Base-by-base conservation (phyloP, 176 grass and related monocot genomes). In the Tuctoria greenei region DNA sequence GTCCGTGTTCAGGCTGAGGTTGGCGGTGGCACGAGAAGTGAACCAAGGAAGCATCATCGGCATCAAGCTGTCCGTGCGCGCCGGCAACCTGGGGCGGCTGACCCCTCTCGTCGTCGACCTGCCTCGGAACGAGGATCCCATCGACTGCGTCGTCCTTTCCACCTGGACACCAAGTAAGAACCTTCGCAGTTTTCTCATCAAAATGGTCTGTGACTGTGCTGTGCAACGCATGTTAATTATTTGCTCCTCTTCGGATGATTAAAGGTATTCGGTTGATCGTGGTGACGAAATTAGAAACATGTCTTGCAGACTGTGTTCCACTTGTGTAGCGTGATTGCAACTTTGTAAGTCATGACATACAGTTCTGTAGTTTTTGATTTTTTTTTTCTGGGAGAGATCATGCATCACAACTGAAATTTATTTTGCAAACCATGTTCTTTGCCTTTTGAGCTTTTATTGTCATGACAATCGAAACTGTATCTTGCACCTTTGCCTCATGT, bases 61-160 rank as follows among this genome's bases (percentile, higher is more conserved):
- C 58, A 4, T 52, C 68, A 72, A 6, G 35, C 14, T 83, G 43
- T 83, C 65, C 20, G 24, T 83, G 14, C 44, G 44, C 49, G 34
- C 73, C 5, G 81, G 81, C 24, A 7, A 4, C 23, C 7, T 35
- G 3, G 81, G 65, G 3, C 45, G 35, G 81, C 43, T 41, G 13
- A 83, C 43, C 36, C 73, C 81, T 70, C 81, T 83, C 5, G n/a
- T 63, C 34, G 21, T 23, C 23, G 56, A 77, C 66, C 66, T 84
- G 25, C 65, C 74, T 39, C 17, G 18, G 25, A 6, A 10, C 27
- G 14, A 41, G 6, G 9, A 45, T 1, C 2, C 9, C 20, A 14
- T 72, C 20, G 3, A 56, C 14, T 11, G 78, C 50, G 10, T 66
- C 40, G 26, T 42, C 23, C 3, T 74, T 40, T 12, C 14, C 71